These are phyloP conservation scores for Debaryomyces fabryi DNA, from an alignment of 1,139 yeast genomes.

Conservation along the genomic window DNA sequence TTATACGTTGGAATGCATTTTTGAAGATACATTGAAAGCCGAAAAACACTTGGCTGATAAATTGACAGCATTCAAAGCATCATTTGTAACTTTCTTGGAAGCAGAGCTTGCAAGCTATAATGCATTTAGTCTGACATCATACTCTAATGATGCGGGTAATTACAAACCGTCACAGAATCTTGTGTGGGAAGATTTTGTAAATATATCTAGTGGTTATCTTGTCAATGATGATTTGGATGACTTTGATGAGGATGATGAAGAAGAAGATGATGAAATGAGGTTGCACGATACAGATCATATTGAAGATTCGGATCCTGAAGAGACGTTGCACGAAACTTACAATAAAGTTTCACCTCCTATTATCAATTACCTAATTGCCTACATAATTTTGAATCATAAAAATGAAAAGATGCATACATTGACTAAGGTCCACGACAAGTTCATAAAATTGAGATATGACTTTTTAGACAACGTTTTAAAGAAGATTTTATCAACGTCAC, in stretches of 20 bases:
- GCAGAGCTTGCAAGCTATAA: conserved; percentile 29
- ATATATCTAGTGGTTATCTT: background rate
- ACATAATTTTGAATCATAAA: conserved; percentile 29
- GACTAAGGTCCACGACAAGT: conserved; percentile 23
- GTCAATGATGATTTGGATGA: conserved; percentile 23
- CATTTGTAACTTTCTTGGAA: conserved; percentile 29
- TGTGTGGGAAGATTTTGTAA: conserved; percentile 12
- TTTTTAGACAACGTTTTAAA: conserved; percentile 22
- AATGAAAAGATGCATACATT: conserved; percentile 23
- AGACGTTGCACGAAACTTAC: conserved; percentile 15
- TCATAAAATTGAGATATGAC: conserved; percentile 28
- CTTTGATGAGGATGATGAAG: conserved; percentile 19
- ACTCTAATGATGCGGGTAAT: conserved; percentile 16
- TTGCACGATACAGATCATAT: conserved; percentile 7
- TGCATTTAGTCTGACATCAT: conserved; percentile 12
- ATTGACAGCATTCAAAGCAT: conserved; percentile 27
- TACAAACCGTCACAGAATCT: conserved; percentile 21
- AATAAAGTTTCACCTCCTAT: conserved; percentile 32
- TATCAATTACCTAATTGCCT: conserved; percentile 38
- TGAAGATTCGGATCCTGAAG: conserved; percentile 2
- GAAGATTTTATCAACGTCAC: conserved; percentile 7
- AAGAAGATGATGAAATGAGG: conserved; percentile 11
- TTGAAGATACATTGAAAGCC: conserved; percentile 22
- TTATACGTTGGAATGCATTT: conserved; percentile 32
- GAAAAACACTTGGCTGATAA: conserved; percentile 20